Conservation (phyloP, 1,284 basidiomycete species). For the Clitocybe nebularis region DNA sequence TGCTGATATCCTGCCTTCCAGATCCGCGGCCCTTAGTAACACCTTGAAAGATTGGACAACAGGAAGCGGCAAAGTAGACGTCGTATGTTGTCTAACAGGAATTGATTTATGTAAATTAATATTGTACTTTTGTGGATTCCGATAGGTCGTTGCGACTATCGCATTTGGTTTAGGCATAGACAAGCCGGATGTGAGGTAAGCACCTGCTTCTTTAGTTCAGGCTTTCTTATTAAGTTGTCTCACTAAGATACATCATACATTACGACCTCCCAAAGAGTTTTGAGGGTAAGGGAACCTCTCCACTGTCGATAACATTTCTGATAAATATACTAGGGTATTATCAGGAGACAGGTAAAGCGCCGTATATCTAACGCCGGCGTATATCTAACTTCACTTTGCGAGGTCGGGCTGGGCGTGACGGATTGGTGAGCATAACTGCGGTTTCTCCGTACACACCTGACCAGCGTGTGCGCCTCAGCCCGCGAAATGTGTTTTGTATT, state of each 20-base stretch:
- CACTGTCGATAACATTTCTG: slow-evolving; percentile 1
- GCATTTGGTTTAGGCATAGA: slow-evolving; percentile 92
- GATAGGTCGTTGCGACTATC: slow-evolving; percentile 50
- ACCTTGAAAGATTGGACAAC: slow-evolving; percentile 65
- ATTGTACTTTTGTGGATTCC: neutral
- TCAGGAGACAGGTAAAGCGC: slow-evolving; percentile 72
- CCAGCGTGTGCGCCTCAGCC: slow-evolving; percentile 44
- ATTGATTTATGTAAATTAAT: neutral
- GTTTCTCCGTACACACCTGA: slow-evolving; percentile 3
- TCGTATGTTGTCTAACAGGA: slow-evolving; percentile 40
- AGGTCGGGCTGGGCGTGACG: slow-evolving; percentile 84
- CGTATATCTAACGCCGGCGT: neutral
- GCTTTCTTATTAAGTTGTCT: slow-evolving; percentile 2
- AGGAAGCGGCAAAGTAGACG: slow-evolving; percentile 49
- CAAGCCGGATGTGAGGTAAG: slow-evolving; percentile 74
- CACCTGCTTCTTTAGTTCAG: slow-evolving; percentile 4
- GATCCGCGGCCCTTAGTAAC: slow-evolving; percentile 39
- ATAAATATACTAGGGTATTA: slow-evolving; percentile 63
- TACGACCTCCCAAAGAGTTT: slow-evolving; percentile 81
- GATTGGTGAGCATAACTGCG: slow-evolving; percentile 66
- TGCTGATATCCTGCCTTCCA: neutral
- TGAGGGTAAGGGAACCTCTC: slow-evolving; percentile 50
- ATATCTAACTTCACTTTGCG: slow-evolving; percentile 6
- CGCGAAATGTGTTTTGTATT: slow-evolving; percentile 78
- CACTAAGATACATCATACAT: slow-evolving; percentile 64